Evolutionary conservation across 495 filamentous ascomycete species (phyloP), one percentile per base, ranked within the genome.

Genomic region (Bombardia bombarda): DNA sequence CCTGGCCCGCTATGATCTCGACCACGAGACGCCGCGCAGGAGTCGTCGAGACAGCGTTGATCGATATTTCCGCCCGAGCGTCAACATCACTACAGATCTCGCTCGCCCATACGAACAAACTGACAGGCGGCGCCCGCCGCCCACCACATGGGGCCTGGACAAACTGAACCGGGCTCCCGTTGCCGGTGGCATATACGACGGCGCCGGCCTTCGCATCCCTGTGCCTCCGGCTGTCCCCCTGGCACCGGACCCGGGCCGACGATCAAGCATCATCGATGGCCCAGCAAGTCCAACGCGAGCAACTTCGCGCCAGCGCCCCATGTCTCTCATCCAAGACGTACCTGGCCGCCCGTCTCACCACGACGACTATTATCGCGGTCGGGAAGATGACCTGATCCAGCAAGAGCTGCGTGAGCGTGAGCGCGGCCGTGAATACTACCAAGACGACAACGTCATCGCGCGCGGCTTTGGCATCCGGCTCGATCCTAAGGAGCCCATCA

Each of bases 1-100:
- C 45, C 66, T 84, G 38, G 82, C 79, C 25, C 72, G 83, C 31
- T 78, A 79, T 34, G 83, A 87, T 45, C 51, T 77, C 41, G 78
- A 62, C 57, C 68, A 61, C 43, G 60, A 70, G 16, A 21, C 23
- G 30, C 69, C 59, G n/a, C 47, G 43, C 12, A 58, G 59, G 38
- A 63, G 67, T 38, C 66, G 61, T 30, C 69, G 73, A 13, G 70
- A 74, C 12, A 78, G 74, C 46, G 54, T 70, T 33, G 73, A 78
- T 28, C 64, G 67, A 6, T 76, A 80, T 36, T 73, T 81, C 49
- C 82, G 83, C 12, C 63, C 76, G 19, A 86, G 79, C 43, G 73
- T 86, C 59, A 75, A 77, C 36, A 70, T 77, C 26, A 73, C 73
- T 26, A 77, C 79, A 13, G 80, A 83, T 24, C 44, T 74, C 38